These are phyloP conservation scores for Actinomucor elegans DNA, from an alignment of 371 early-diverging fungal species.

Conservation along the genomic window DNA sequence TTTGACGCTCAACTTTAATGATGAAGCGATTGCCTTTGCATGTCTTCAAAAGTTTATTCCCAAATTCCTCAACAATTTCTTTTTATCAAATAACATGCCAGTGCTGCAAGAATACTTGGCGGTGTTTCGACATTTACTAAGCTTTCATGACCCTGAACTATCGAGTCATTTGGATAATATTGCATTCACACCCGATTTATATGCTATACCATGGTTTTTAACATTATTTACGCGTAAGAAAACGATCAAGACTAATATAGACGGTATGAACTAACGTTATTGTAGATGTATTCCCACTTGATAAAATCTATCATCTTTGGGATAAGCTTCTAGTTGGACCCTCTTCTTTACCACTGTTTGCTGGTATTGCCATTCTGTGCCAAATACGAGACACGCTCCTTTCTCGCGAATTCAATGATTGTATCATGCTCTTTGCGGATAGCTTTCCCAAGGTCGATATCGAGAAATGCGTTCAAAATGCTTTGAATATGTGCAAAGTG, in stretches of 20 bases:
- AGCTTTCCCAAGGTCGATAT: conserved; percentile 73
- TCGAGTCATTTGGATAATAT: conserved; percentile 65
- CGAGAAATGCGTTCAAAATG: conserved; percentile 67
- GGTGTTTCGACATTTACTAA: conserved; percentile 62
- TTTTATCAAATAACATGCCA: conserved; percentile 68
- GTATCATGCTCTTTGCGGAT: conserved; percentile 63
- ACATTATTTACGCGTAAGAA: conserved; percentile 79
- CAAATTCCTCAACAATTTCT: conserved; percentile 67
- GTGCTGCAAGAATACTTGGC: conserved; percentile 69
- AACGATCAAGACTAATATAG: not conserved
- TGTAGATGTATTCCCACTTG: conserved; percentile 76
- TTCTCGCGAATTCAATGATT: conserved; percentile 66
- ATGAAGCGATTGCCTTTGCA: conserved; percentile 72
- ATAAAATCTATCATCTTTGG: conserved; percentile 80
- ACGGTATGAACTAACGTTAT: too few species aligned
- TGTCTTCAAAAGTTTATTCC: conserved; percentile 68
- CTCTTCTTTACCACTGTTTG: conserved; percentile 63
- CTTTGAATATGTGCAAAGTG: conserved; percentile 67
- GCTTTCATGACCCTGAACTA: conserved; percentile 76
- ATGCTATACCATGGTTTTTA: conserved; percentile 85
- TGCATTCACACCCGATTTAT: conserved; percentile 72
- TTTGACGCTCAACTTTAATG: conserved; percentile 69
- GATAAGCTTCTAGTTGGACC: conserved; percentile 72
- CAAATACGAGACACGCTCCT: conserved; percentile 63
- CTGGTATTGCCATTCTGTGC: conserved; percentile 70